Conservation (phyloP, 2,329 filamentous ascomycete genomes). For the Curvularia spicifera region DNA sequence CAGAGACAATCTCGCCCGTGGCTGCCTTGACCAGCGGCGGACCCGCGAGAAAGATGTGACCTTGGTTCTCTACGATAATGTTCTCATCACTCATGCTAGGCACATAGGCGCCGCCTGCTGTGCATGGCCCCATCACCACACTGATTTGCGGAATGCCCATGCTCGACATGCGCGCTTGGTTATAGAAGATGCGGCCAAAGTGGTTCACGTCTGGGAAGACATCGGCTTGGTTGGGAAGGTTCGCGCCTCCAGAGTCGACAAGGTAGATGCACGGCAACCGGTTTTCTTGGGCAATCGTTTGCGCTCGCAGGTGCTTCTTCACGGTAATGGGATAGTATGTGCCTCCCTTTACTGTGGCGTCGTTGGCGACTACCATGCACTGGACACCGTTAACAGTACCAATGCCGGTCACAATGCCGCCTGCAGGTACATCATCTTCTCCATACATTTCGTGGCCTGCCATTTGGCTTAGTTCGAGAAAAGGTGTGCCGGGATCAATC, state of each 20-base stretch:
- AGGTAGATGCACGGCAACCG: slow-evolving; percentile 85
- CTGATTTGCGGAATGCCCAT: slow-evolving; percentile 90
- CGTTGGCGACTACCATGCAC: slow-evolving; percentile 93
- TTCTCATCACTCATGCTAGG: slow-evolving; percentile 97
- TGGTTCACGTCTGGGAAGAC: slow-evolving; percentile 95
- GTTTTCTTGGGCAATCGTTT: slow-evolving; percentile 90
- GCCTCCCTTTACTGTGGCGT: slow-evolving; percentile 95
- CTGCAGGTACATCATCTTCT: slow-evolving; percentile 85
- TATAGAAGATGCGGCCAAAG: slow-evolving; percentile 97
- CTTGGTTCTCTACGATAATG: slow-evolving; percentile 94
- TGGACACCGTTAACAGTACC: slow-evolving; percentile 88
- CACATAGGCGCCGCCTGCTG: slow-evolving; percentile 93
- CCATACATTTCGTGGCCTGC: slow-evolving; percentile 86
- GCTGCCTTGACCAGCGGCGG: slow-evolving; percentile 95
- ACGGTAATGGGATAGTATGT: slow-evolving; percentile 98
- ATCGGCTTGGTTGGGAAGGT: slow-evolving; percentile 91
- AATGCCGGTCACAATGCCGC: slow-evolving; percentile 90
- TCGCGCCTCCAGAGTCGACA: slow-evolving; percentile 93
- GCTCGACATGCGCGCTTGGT: slow-evolving; percentile 92
- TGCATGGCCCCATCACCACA: slow-evolving; percentile 97
- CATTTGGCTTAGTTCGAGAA: slow-evolving; percentile 91
- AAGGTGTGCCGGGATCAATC: slow-evolving; percentile 86
- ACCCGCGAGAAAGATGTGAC: slow-evolving; percentile 96
- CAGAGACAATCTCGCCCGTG: slow-evolving; percentile 88
- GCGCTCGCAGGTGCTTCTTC: slow-evolving; percentile 94